Evolutionary conservation across 208 protist genomes (phyloP).

Genomic region (Angomonas ambiguus): DNA sequence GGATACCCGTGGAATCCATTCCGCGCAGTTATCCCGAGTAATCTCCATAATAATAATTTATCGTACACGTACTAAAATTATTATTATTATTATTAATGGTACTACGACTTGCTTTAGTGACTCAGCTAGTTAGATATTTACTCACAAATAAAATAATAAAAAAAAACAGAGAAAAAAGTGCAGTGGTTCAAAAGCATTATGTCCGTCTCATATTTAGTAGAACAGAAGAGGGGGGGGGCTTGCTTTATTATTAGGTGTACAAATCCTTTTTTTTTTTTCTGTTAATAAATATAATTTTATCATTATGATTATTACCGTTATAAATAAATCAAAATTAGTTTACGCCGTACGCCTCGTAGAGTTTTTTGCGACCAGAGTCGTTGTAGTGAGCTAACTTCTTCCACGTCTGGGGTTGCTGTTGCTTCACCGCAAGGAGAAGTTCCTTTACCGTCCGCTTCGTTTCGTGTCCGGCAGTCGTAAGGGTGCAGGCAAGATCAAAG

Average conservation of each 20-base stretch:
- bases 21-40: slow-evolving; percentile 27
- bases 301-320: neutral
- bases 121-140: neutral
- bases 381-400: slow-evolving; percentile 31
- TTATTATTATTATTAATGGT: slow-evolving; percentile 1
- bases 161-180: neutral
- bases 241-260: neutral
- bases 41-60: too few species aligned
- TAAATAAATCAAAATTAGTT: slow-evolving; percentile 8
- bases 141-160: slow-evolving; percentile 15
- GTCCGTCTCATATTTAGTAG: neutral
- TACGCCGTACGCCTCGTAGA: slow-evolving; percentile 73
- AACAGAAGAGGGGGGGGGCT: too few species aligned
- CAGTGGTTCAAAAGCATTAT: neutral
- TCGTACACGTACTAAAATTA: too few species aligned
- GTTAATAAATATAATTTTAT: slow-evolving; percentile 2
- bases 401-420: slow-evolving; percentile 32
- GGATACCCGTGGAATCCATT: slow-evolving; percentile 18
- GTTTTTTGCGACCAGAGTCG: slow-evolving; percentile 36
- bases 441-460: slow-evolving; percentile 41
- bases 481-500: slow-evolving; percentile 59
- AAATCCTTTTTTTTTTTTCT: slow-evolving; percentile 10
- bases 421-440: slow-evolving; percentile 32
- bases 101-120: neutral
- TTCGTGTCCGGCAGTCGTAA: slow-evolving; percentile 31